Evolutionary conservation across 371 early-diverging fungal species (phyloP).

Genomic region (Circinella minor): DNA sequence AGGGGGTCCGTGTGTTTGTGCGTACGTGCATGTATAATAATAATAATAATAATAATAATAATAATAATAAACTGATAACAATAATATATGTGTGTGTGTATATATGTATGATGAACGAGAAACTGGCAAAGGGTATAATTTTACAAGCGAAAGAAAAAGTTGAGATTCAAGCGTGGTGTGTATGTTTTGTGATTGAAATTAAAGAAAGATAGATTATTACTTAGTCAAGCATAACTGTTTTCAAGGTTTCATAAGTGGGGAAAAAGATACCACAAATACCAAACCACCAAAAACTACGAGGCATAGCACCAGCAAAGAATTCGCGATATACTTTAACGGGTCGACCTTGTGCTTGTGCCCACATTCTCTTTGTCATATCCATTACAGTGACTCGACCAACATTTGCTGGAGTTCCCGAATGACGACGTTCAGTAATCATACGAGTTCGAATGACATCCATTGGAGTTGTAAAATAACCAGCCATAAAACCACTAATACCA

Average conservation of each 20-base stretch:
- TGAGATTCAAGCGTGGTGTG: no score
- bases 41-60: no score
- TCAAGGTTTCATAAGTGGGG: conserved; percentile 74
- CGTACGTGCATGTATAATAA: no score
- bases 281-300: conserved; percentile 80
- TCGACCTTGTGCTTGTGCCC: conserved; percentile 18
- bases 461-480: conserved; percentile 83
- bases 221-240: conserved; percentile 41
- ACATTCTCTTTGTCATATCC: conserved; percentile 34
- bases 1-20: no score
- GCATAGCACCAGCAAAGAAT: conserved; percentile 71
- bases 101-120: background rate
- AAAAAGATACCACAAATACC: conserved; percentile 82
- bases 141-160: no score
- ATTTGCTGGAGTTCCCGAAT: background rate
- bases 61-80: background rate
- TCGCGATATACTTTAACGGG: conserved; percentile 37
- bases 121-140: background rate
- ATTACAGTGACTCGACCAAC: conserved; percentile 21
- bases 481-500: conserved; percentile 79
- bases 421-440: conserved; percentile 68
- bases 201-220: background rate
- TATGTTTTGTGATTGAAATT: no score
- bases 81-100: background rate
- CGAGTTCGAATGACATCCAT: conserved; percentile 83